Evolutionary conservation across 1,139 yeast species (phyloP).

Genomic region (Ogataea hybrid): DNA sequence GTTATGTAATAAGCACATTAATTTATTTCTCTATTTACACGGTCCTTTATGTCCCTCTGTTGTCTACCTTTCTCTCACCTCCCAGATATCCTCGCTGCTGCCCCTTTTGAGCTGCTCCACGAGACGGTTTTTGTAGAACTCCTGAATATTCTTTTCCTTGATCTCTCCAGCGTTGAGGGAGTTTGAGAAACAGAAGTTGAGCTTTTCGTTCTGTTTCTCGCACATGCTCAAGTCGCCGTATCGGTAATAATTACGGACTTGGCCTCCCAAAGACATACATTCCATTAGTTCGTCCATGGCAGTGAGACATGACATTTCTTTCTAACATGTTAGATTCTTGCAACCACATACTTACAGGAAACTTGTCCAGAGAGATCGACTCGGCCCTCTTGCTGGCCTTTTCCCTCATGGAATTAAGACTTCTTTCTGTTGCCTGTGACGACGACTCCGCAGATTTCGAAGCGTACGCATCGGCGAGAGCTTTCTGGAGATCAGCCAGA

Average conservation of each 20-base stretch:
- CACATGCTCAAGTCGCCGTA: conserved; percentile 78
- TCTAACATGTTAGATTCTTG: conserved; percentile 26
- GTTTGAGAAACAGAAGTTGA: conserved; percentile 76
- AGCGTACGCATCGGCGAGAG: conserved; percentile 18
- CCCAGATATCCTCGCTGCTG: conserved; percentile 84
- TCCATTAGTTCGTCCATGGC: conserved; percentile 84
- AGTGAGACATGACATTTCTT: conserved; percentile 66
- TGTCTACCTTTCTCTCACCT: conserved; percentile 27
- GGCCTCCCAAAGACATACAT: conserved; percentile 91
- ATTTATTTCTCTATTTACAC: conserved; percentile 3
- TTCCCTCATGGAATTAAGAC: conserved; percentile 21
- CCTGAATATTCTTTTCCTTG: conserved; percentile 56
- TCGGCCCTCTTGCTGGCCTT: conserved; percentile 28
- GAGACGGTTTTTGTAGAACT: conserved; percentile 63
- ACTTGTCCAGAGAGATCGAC: conserved; percentile 24
- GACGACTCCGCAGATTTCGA: conserved; percentile 22
- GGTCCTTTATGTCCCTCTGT: too few species aligned
- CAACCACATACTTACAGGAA: conserved; percentile 29
- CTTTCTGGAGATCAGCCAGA: conserved; percentile 9
- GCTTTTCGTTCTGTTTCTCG: conserved; percentile 64
- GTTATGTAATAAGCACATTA: neutral
- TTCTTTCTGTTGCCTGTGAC: conserved; percentile 1
- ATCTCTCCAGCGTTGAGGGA: conserved; percentile 48
- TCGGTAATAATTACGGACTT: conserved; percentile 74
- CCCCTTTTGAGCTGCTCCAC: conserved; percentile 63